Evolutionary conservation across 306 rosid genomes (phyloP).

Genomic region (Malus sieversii): DNA sequence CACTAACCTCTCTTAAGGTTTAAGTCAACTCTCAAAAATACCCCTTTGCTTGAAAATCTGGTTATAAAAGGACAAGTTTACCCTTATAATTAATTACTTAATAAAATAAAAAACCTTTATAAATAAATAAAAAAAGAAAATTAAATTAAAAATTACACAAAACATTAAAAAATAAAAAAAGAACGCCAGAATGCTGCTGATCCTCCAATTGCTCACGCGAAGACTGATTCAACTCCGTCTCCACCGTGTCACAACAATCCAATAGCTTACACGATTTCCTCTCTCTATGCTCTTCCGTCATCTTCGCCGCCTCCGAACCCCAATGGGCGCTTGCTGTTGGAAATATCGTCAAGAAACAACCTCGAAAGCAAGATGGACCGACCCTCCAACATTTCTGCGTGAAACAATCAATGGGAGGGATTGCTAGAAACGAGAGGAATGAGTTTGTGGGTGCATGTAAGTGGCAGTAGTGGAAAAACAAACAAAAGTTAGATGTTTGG

Average conservation of each 20-base stretch:
- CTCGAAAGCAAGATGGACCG: neutral
- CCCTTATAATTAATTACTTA: no score
- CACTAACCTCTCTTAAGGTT: no score
- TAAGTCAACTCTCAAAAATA: no score
- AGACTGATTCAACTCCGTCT: constrained; percentile 10
- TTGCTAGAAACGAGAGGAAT: no score
- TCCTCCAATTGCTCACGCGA: constrained; percentile 29
- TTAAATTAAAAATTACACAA: no score
- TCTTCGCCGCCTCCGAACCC: constrained; percentile 40
- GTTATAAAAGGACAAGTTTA: no score
- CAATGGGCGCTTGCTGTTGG: constrained; percentile 47
- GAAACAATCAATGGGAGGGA: constrained; percentile 5
- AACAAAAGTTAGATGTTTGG: no score
- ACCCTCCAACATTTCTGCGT: constrained; percentile 64
- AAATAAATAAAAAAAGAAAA: no score
- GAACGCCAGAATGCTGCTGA: constrained; percentile 24
- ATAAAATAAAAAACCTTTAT: no score
- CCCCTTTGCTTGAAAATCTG: no score
- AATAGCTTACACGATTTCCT: constrained; percentile 39
- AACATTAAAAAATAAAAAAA: neutral
- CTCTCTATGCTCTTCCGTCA: constrained; percentile 19
- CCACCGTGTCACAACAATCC: constrained; percentile 32
- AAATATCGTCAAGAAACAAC: constrained; percentile 54
- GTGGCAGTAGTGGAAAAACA: no score
- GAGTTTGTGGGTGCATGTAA: no score